A percentile compares a stretch with the other conserved stretches of the same genome.
phyloP scores from a whole-genome alignment of 805 yeast genomes.

The Blastobotrys peoriensis region DNA sequence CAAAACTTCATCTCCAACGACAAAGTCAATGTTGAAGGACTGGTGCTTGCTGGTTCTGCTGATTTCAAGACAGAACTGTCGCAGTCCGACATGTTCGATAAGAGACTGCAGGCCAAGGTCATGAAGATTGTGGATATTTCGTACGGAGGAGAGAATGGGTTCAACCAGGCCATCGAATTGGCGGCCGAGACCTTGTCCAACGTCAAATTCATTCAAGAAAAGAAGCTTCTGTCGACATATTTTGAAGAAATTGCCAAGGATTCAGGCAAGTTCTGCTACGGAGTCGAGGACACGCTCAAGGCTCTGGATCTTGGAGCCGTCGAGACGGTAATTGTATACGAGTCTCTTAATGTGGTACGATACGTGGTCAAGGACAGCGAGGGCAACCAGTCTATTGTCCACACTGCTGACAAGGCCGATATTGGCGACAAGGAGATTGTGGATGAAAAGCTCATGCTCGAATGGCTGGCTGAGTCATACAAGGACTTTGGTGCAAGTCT shows the following conservation, averaged over 20 bases:
- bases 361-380: constrained; percentile 79
- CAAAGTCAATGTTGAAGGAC: constrained; percentile 89
- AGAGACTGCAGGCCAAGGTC: constrained; percentile 79
- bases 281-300: constrained; percentile 92
- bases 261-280: constrained; percentile 95
- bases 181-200: constrained; percentile 95
- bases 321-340: constrained; percentile 87
- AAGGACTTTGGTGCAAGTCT: constrained; percentile 89
- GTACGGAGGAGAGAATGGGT: constrained; percentile 99
- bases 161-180: constrained; percentile 97
- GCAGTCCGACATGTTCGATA: constrained; percentile 89
- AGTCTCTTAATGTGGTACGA: constrained; percentile 80
- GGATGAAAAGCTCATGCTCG: constrained; percentile 78
- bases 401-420: constrained; percentile 69
- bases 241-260: constrained; percentile 98
- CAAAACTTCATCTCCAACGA: constrained; percentile 94
- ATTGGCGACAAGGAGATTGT: constrained; percentile 79
- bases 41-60: constrained; percentile 97
- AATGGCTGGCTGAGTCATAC: constrained; percentile 98
- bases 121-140: constrained; percentile 93
- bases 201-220: constrained; percentile 97
- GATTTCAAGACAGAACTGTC: constrained; percentile 95
- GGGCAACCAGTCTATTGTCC: constrained; percentile 67
- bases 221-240: constrained; percentile 85
- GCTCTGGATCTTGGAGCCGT: constrained; percentile 96